These are phyloP conservation scores for Acacia crassicarpa DNA, from an alignment of 306 rosid genomes.

Conservation along the genomic window DNA sequence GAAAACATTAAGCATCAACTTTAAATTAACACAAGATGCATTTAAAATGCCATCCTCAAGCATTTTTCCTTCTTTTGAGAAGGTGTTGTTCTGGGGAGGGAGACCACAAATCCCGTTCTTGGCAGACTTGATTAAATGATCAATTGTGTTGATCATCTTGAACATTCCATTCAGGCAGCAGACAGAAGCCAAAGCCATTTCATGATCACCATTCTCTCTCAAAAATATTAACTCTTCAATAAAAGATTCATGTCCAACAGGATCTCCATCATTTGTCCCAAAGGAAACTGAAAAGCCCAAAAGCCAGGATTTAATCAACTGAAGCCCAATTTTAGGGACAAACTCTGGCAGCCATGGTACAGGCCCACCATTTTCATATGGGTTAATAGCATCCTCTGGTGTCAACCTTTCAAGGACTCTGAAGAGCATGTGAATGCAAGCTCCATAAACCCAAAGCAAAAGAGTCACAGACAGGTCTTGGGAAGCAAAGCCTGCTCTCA, in stretches of 20 bases:
- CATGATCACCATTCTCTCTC: slow-evolving; percentile 61
- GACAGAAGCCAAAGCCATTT: slow-evolving; percentile 77
- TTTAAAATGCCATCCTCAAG: slow-evolving; percentile 70
- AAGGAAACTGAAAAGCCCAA: slow-evolving; percentile 42
- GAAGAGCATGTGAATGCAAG: slow-evolving; percentile 70
- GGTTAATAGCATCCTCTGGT: slow-evolving; percentile 49
- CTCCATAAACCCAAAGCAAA: slow-evolving; percentile 78
- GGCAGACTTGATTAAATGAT: slow-evolving; percentile 67
- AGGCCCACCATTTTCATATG: slow-evolving; percentile 38
- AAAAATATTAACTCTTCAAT: slow-evolving; percentile 57
- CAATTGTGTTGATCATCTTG: slow-evolving; percentile 46
- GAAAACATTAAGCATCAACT: slow-evolving; percentile 53
- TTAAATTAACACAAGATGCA: slow-evolving; percentile 54
- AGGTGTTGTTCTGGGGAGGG: slow-evolving; percentile 42
- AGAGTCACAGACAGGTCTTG: slow-evolving; percentile 46
- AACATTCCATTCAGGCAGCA: slow-evolving; percentile 72
- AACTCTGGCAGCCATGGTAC: slow-evolving; percentile 95
- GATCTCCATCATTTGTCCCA: slow-evolving; percentile 38
- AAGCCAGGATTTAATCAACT: slow-evolving; percentile 61
- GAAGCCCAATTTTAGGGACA: slow-evolving; percentile 86
- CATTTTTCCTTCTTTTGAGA: slow-evolving; percentile 64
- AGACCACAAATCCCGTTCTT: slow-evolving; percentile 41
- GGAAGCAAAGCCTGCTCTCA: slow-evolving; percentile 22
- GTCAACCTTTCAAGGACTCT: slow-evolving; percentile 68
- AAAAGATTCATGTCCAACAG: slow-evolving; percentile 51